A percentile compares a stretch with the other conserved stretches of the same genome.
These are phyloP conservation scores for Saccharum officinarum DNA, from an alignment of 176 grass and related monocot species.

Conservation along the genomic window DNA sequence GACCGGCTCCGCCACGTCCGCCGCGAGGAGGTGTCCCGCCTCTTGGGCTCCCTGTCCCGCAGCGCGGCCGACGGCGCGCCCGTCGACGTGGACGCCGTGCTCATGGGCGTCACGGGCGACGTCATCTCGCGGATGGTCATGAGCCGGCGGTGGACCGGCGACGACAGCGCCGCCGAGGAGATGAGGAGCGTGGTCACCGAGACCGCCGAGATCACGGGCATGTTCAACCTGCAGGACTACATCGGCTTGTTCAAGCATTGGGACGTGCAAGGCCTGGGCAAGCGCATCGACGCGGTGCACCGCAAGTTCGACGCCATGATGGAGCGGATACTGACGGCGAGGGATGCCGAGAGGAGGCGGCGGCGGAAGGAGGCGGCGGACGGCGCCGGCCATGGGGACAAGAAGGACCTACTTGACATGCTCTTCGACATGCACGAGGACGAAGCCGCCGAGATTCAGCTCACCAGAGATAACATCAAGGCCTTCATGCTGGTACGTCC, in stretches of 20 bases:
- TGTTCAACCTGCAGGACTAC: constrained; percentile 71
- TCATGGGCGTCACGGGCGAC: constrained; percentile 63
- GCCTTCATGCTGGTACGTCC: constrained; percentile 57
- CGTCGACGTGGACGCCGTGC: constrained; percentile 46
- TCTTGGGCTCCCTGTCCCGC: constrained; percentile 28
- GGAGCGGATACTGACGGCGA: constrained; percentile 49
- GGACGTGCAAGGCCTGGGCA: constrained; percentile 68
- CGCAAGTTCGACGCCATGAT: constrained; percentile 63
- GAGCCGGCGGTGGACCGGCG: constrained; percentile 48
- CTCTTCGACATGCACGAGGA: constrained; percentile 63
- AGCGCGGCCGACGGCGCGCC: background rate
- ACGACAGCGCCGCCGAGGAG: constrained; percentile 48
- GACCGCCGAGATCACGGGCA: constrained; percentile 54
- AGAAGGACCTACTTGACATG: constrained; percentile 49
- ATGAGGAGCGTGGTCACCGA: constrained; percentile 39
- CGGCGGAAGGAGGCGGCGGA: background rate
- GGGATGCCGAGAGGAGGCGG: constrained; percentile 19
- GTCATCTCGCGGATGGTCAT: constrained; percentile 59
- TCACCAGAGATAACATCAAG: constrained; percentile 64
- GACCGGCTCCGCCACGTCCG: constrained; percentile 57
- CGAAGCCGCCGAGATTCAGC: constrained; percentile 41
- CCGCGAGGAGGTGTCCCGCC: constrained; percentile 51
- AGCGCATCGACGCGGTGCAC: constrained; percentile 47
- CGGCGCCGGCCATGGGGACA: background rate
- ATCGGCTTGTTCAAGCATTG: constrained; percentile 51